These are phyloP conservation scores for Cercophora newfieldiana DNA, from an alignment of 495 filamentous ascomycete genomes.

Conservation along the genomic window DNA sequence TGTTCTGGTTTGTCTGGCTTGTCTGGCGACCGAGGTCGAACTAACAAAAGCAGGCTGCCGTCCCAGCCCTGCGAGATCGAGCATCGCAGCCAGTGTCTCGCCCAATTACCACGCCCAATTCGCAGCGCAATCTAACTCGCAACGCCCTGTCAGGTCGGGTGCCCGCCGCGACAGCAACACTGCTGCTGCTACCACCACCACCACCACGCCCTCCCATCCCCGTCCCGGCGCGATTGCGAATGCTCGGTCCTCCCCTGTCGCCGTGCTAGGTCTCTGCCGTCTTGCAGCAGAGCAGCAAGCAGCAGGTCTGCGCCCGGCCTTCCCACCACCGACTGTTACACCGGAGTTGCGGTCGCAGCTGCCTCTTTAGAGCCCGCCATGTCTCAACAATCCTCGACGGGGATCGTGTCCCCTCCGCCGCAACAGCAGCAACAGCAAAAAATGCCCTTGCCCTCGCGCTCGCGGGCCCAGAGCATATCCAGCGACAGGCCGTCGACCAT, in stretches of 20 bases:
- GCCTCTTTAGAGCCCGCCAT: conserved; percentile 38
- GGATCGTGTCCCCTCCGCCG: conserved; percentile 38
- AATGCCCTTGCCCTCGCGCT: conserved; percentile 31
- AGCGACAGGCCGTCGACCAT: conserved; percentile 55
- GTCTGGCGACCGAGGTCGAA: conserved; percentile 1
- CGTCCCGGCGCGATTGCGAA: not conserved
- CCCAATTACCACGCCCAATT: conserved; percentile 16
- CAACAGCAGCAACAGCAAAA: no score
- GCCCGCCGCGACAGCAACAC: conserved; percentile 8
- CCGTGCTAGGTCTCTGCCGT: conserved; percentile 21
- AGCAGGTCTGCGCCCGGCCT: conserved; percentile 23
- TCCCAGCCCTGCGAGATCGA: conserved; percentile 22
- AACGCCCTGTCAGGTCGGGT: conserved; percentile 7
- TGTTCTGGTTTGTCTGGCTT: conserved; percentile 3
- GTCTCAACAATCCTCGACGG: conserved; percentile 42
- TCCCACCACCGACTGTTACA: conserved; percentile 18
- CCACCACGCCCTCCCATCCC: not conserved
- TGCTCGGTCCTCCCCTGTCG: conserved; percentile 18
- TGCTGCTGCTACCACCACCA: not conserved
- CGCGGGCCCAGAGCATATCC: conserved; percentile 54
- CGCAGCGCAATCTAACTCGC: conserved; percentile 12
- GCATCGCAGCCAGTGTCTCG: not conserved
- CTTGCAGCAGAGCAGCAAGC: conserved; percentile 18
- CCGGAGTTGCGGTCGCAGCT: conserved; percentile 21
- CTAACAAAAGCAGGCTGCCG: conserved; percentile 23